Percentiles rank a stretch among this genome's conserved stretches.
Evolutionary conservation across 495 filamentous ascomycete species (phyloP).

Genomic region (Xylaria grammica): DNA sequence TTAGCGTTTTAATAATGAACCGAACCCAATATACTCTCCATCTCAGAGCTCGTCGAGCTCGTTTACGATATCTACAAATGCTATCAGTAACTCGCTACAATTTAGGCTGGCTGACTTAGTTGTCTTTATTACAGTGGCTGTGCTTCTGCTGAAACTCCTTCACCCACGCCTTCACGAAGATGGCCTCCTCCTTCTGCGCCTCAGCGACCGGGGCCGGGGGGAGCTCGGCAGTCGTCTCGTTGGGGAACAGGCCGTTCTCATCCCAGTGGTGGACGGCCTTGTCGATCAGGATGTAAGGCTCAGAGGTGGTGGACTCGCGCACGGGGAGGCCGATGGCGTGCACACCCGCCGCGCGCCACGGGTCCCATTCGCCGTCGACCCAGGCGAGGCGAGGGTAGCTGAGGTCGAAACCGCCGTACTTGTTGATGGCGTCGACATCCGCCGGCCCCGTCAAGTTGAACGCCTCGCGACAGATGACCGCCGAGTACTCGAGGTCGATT

Average conservation of each 20-base stretch:
- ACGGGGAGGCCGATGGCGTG: constrained; percentile 56
- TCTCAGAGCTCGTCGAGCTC: constrained; percentile 20
- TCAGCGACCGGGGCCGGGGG: constrained; percentile 60
- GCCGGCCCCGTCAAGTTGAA: constrained; percentile 68
- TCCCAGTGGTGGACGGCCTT: constrained; percentile 74
- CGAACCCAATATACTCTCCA: background rate
- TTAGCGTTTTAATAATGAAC: background rate
- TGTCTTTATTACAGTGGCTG: constrained; percentile 11
- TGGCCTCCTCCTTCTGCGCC: constrained; percentile 58
- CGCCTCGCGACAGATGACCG: constrained; percentile 58
- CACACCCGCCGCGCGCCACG: constrained; percentile 70
- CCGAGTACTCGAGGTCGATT: constrained; percentile 59
- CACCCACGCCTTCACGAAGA: constrained; percentile 71
- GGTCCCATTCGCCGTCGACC: constrained; percentile 71
- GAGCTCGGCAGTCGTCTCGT: constrained; percentile 58
- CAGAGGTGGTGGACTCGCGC: constrained; percentile 56
- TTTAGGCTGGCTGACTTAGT: constrained; percentile 4
- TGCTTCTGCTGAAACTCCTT: constrained; percentile 47
- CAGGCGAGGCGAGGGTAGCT: constrained; percentile 68
- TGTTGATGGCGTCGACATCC: constrained; percentile 64
- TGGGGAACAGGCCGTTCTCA: constrained; percentile 69
- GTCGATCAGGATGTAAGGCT: constrained; percentile 69
- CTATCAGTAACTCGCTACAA: constrained; percentile 19
- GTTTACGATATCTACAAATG: constrained; percentile 20
- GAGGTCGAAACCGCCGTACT: constrained; percentile 70